A percentile compares a stretch with the other conserved stretches of the same genome.
phyloP scores from a whole-genome alignment of 306 rosid species.

The Trichosanthes cucumerina region DNA sequence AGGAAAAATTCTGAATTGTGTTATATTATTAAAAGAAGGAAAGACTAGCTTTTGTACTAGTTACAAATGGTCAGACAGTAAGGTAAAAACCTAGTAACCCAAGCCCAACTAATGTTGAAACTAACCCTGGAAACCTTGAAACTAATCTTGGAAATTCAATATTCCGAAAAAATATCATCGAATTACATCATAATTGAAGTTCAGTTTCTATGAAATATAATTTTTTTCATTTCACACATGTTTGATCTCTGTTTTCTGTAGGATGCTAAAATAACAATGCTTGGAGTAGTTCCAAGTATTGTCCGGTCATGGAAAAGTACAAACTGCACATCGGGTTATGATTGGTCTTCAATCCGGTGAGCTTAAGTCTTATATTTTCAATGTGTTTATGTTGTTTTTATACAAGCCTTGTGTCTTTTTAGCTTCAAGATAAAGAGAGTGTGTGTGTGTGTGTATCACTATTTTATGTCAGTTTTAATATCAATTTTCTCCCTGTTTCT shows the following conservation, averaged over 20 bases:
- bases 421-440: background rate
- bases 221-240: slow-evolving; percentile 10
- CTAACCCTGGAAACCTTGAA: too few species aligned
- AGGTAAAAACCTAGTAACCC: too few species aligned
- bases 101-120: too few species aligned
- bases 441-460: background rate
- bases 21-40: too few species aligned
- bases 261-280: slow-evolving; percentile 88
- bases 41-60: too few species aligned
- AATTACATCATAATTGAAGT: background rate
- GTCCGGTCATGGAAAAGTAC: slow-evolving; percentile 79
- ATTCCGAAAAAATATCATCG: background rate
- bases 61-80: too few species aligned
- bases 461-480: background rate
- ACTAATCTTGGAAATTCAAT: too few species aligned
- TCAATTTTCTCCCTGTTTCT: background rate
- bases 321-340: slow-evolving; percentile 52
- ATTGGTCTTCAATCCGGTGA: slow-evolving; percentile 86
- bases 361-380: slow-evolving; percentile 13
- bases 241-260: slow-evolving; percentile 4
- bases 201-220: background rate
- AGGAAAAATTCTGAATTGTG: too few species aligned
- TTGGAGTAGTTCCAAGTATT: slow-evolving; percentile 86
- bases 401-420: background rate
- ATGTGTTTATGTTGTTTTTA: background rate